Conservation (phyloP, 2,329 filamentous ascomycete species). For the Blastomyces gilchristii region DNA sequence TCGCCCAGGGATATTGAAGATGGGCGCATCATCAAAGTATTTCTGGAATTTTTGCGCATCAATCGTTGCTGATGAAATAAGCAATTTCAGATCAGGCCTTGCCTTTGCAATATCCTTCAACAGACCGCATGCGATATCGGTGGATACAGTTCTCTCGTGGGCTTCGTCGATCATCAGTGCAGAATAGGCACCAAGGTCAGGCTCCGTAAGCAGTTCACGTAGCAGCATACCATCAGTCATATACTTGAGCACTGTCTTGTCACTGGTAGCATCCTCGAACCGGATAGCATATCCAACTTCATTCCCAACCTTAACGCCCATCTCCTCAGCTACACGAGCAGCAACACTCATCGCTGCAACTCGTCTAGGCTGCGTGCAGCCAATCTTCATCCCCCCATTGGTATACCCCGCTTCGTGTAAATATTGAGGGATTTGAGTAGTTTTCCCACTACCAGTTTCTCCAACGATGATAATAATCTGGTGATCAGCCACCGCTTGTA, state of each 20-base stretch:
- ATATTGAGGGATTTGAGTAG: constrained; percentile 89
- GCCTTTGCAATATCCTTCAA: constrained; percentile 80
- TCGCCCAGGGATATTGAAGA: constrained; percentile 88
- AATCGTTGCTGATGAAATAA: constrained; percentile 92
- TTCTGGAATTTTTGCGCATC: constrained; percentile 84
- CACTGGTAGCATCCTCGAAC: constrained; percentile 84
- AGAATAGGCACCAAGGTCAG: constrained; percentile 70
- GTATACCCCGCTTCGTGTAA: constrained; percentile 85
- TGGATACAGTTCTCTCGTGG: constrained; percentile 84
- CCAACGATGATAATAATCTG: constrained; percentile 88
- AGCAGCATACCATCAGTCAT: constrained; percentile 97
- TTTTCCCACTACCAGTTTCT: constrained; percentile 92
- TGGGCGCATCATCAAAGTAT: constrained; percentile 86
- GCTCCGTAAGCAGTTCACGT: constrained; percentile 80
- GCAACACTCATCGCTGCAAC: constrained; percentile 97
- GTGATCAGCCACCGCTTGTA: constrained; percentile 74
- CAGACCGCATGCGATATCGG: constrained; percentile 78
- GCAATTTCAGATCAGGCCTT: constrained; percentile 72
- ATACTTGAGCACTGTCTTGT: constrained; percentile 87
- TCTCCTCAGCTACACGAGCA: constrained; percentile 89
- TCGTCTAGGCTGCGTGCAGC: constrained; percentile 86
- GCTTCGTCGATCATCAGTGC: constrained; percentile 95
- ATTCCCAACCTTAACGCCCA: constrained; percentile 77
- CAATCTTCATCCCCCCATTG: constrained; percentile 71
- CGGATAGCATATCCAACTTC: constrained; percentile 93